Conservation (phyloP, 495 filamentous ascomycete genomes). For the Penicillium odoratum region DNA sequence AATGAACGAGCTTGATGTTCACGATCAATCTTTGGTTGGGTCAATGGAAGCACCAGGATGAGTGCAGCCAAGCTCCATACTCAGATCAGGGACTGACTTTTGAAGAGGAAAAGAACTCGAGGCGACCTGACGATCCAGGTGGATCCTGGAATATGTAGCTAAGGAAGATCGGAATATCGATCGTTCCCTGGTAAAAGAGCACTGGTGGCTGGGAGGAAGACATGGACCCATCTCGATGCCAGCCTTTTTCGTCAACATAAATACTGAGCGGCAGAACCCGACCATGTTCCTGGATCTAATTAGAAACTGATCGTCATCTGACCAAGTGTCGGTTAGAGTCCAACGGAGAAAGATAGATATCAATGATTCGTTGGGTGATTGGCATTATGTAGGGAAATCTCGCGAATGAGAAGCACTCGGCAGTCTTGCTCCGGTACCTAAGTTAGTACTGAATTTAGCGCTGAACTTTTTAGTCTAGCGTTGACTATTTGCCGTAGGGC, state of each 20-base stretch:
- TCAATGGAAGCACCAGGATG: constrained; percentile 7
- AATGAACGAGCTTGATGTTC: constrained; percentile 12
- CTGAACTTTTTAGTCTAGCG: neutral
- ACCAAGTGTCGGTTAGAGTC: neutral
- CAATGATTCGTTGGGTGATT: constrained; percentile 15
- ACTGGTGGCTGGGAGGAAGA: neutral
- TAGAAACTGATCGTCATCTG: constrained; percentile 9
- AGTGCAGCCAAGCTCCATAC: constrained; percentile 15
- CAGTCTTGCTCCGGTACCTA: constrained; percentile 8
- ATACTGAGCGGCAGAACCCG: neutral
- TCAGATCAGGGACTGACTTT: constrained; percentile 6
- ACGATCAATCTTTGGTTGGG: constrained; percentile 11
- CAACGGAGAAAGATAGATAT: constrained; percentile 12
- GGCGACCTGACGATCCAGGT: constrained; percentile 15
- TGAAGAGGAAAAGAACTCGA: constrained; percentile 15
- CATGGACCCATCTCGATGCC: neutral
- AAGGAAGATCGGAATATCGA: constrained; percentile 10
- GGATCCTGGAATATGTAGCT: constrained; percentile 15
- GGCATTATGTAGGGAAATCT: constrained; percentile 27
- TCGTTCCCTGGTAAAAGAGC: neutral
- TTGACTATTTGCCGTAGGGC: constrained; percentile 1
- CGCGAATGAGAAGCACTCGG: constrained; percentile 21
- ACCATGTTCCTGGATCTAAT: neutral
- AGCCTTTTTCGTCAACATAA: neutral
- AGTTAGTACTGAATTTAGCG: constrained; percentile 5